Evolutionary conservation across 495 filamentous ascomycete species (phyloP).

Genomic region (Cercophora newfieldiana): DNA sequence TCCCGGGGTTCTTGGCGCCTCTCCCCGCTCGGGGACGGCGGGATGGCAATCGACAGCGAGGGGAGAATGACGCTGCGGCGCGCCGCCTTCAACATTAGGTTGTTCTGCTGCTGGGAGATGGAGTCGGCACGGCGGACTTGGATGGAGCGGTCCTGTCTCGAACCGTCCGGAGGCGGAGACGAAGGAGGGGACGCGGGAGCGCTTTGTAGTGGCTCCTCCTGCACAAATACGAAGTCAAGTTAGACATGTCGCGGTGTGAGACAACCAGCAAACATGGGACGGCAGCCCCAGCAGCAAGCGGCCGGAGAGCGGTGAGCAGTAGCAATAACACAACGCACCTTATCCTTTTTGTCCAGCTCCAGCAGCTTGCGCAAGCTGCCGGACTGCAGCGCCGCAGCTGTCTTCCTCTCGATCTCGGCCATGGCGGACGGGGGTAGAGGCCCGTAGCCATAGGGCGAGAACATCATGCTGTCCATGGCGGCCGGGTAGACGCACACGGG

Average conservation of each 20-base stretch:
- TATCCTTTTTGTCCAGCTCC: conserved; percentile 52
- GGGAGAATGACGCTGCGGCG: conserved; percentile 40
- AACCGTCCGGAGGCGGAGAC: conserved; percentile 14
- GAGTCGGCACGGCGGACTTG: conserved; percentile 27
- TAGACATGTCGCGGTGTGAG: conserved; percentile 28
- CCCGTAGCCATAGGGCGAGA: conserved; percentile 24
- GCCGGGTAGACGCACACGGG: conserved; percentile 13
- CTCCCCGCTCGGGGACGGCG: conserved; percentile 23
- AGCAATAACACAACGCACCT: conserved; percentile 40
- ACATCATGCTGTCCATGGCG: conserved; percentile 29
- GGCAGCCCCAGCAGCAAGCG: conserved; percentile 12
- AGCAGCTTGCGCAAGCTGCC: conserved; percentile 50
- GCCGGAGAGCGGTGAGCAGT: conserved; percentile 10
- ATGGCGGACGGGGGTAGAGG: conserved; percentile 28
- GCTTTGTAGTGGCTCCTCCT: conserved; percentile 29
- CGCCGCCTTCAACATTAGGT: conserved; percentile 46
- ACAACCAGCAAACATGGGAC: conserved; percentile 28
- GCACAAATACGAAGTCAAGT: conserved; percentile 23
- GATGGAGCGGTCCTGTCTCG: conserved; percentile 22
- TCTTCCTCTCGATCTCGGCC: conserved; percentile 27
- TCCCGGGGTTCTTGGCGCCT: conserved; percentile 1
- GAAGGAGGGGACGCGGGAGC: conserved; percentile 16
- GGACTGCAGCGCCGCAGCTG: conserved; percentile 38
- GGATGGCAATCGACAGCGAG: conserved; percentile 47
- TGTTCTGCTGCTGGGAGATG: conserved; percentile 27